Base-by-base conservation (phyloP, 306 rosid genomes). In the Morella rubra region DNA sequence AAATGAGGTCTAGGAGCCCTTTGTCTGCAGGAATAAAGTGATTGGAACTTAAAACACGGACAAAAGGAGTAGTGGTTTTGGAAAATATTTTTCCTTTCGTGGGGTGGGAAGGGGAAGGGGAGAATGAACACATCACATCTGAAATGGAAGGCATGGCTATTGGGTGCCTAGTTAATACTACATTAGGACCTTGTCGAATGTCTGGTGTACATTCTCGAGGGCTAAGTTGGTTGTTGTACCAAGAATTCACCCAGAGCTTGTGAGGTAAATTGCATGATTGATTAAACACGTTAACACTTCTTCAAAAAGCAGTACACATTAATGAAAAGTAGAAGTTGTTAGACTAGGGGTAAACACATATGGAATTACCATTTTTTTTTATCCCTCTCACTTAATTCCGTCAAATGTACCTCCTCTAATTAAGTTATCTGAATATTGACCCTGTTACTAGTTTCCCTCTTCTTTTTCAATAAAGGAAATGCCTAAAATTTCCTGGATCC, bases 51-150 rank as follows among this genome's bases (percentile, higher is more conserved):
- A 32, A 32, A 32, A 24, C 46, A 27, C 19, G 40, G 6, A 65
- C 53, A 51, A 72, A 40, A 14, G 7, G 68, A 41, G 12, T 7
- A 69, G 72, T 27, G 49, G 68, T 10, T 61, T 71, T 32, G 56
- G 59, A 19, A 45, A 50, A 19, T n/a, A 42, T 2, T 47, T 47
- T 47, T 11, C 51, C 51, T 47, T 10, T 47, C 4, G 13, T 32
- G 37, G 37, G 37, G 37, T 32, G 51, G 51, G n/a, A 55, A 20
- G 37, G 55, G 24, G 70, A 37, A 24, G 3, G 50, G 40, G 44
- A 71, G 56, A 58, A 15, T 73, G 68, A 69, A 71, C 76, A 77
- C 19, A n/a, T 41, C 19, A 76, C 50, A 75, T 62, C 19, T 81
- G 69, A 52, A 20, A 19, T 60, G 68, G 37, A 42, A 70, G 52